phyloP scores from a whole-genome alignment of 495 filamentous ascomycete species.

The Xylaria longipes region DNA sequence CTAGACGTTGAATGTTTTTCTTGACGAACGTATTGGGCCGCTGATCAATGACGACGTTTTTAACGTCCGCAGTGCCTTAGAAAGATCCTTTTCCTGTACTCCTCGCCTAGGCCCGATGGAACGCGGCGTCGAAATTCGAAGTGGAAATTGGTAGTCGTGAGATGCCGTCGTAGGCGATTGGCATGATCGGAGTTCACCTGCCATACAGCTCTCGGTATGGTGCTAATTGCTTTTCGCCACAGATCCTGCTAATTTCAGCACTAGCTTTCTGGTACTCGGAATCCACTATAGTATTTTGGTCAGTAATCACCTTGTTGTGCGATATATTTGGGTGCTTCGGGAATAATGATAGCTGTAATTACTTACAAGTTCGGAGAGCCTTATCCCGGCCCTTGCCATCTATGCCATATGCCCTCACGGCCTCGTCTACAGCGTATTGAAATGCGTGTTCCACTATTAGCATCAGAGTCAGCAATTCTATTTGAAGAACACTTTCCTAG shows the following conservation, averaged over 20 bases:
- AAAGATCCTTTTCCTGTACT: not conserved
- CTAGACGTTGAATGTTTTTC: conserved; percentile 6
- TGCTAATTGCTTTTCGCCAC: conserved; percentile 28
- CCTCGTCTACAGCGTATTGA: conserved; percentile 27
- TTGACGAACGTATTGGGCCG: not conserved
- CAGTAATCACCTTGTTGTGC: not conserved
- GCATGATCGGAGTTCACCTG: conserved; percentile 16
- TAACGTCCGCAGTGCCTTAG: not conserved
- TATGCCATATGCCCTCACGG: conserved; percentile 26
- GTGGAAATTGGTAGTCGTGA: not conserved
- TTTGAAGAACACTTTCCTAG: not conserved
- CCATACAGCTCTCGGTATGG: conserved; percentile 28
- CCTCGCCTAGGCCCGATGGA: conserved; percentile 9
- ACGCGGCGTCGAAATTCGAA: not conserved
- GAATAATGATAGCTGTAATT: not conserved
- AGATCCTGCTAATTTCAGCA: conserved; percentile 26
- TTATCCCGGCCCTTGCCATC: conserved; percentile 28
- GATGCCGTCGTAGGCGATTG: not conserved
- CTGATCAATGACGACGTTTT: not conserved
- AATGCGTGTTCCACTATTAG: conserved; percentile 26
- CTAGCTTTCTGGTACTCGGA: conserved; percentile 27
- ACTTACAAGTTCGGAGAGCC: conserved; percentile 25
- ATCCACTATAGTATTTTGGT: conserved; percentile 23
- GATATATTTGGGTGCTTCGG: not conserved
- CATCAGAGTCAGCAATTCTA: not conserved